Conservation (phyloP, 331 rosid species). For the Quercus lobata region DNA sequence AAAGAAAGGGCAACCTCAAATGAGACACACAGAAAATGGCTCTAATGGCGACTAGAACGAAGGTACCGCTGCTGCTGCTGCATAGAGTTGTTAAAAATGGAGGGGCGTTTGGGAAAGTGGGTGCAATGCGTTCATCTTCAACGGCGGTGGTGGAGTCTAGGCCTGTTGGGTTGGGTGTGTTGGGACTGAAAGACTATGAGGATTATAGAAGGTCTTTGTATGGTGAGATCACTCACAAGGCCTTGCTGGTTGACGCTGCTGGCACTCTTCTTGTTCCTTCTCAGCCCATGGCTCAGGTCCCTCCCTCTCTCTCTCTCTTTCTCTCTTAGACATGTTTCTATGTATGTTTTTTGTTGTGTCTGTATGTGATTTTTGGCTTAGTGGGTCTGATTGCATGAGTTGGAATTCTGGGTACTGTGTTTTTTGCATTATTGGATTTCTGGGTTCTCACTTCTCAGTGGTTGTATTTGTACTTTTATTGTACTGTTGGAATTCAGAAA, state of each 20-base stretch:
- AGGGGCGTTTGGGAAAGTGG: background rate
- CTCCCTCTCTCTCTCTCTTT: no score
- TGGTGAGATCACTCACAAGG: constrained; percentile 87
- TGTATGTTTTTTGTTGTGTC: background rate
- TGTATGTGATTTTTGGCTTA: background rate
- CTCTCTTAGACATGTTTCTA: background rate
- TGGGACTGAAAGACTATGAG: constrained; percentile 72
- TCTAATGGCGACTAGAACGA: constrained; percentile 40
- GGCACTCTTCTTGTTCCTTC: constrained; percentile 95
- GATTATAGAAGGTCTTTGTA: constrained; percentile 82
- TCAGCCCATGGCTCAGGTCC: constrained; percentile 95
- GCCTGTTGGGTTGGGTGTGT: constrained; percentile 23
- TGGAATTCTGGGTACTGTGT: background rate
- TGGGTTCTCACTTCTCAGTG: background rate
- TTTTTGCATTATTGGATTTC: background rate
- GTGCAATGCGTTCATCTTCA: constrained; percentile 20
- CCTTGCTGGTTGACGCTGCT: constrained; percentile 89
- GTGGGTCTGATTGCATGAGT: background rate
- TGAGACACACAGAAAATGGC: constrained; percentile 36
- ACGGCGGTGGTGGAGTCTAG: constrained; percentile 31
- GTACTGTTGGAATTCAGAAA: no score
- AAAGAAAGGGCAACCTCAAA: constrained; percentile 8
- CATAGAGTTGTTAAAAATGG: constrained; percentile 7
- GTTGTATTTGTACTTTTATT: background rate
- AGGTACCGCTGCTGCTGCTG: background rate